phyloP scores from a whole-genome alignment of 208 protist genomes.

The Strigomonas galati region DNA sequence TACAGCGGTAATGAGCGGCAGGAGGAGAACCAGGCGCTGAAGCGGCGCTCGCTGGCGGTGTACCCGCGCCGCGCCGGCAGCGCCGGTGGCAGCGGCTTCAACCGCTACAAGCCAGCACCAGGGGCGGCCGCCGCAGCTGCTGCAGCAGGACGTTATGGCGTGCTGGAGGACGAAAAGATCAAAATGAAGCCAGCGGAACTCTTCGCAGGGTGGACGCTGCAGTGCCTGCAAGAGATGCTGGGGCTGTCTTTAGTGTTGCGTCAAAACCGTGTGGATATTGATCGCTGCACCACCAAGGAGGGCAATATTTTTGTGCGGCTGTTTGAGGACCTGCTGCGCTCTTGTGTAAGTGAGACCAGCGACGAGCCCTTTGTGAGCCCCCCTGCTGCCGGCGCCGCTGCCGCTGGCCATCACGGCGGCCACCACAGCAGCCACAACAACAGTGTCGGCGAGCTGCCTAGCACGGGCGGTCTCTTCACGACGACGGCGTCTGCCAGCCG shows the following conservation, averaged over 20 bases:
- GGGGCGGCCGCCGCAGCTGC: not conserved
- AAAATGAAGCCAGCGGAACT: conserved; percentile 27
- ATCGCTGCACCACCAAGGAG: conserved; percentile 5
- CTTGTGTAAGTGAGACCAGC: not conserved
- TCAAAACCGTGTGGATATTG: conserved; percentile 25
- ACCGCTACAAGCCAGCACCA: not conserved
- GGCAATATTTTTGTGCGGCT: not conserved
- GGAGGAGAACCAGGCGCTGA: conserved; percentile 39
- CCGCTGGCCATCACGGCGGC: conserved; percentile 4
- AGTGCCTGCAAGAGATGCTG: conserved; percentile 47
- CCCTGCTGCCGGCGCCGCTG: conserved; percentile 1
- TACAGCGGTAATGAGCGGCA: conserved; percentile 35
- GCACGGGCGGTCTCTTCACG: not conserved
- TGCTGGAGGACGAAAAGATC: conserved; percentile 34
- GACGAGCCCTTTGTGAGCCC: conserved; percentile 5
- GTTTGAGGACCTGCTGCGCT: not conserved
- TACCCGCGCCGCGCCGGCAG: conserved; percentile 14
- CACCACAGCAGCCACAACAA: not conserved
- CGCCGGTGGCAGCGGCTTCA: not conserved
- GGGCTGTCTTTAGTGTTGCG: conserved; percentile 31
- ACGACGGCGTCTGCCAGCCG: not conserved
- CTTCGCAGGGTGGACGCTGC: conserved; percentile 44
- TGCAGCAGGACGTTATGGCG: not conserved
- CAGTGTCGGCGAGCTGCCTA: not conserved
- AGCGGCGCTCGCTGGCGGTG: conserved; percentile 21